Evolutionary conservation across 2,329 filamentous ascomycete species (phyloP), one percentile per base, ranked within the genome.

Genomic region (Chrysoporthe austroafricana): DNA sequence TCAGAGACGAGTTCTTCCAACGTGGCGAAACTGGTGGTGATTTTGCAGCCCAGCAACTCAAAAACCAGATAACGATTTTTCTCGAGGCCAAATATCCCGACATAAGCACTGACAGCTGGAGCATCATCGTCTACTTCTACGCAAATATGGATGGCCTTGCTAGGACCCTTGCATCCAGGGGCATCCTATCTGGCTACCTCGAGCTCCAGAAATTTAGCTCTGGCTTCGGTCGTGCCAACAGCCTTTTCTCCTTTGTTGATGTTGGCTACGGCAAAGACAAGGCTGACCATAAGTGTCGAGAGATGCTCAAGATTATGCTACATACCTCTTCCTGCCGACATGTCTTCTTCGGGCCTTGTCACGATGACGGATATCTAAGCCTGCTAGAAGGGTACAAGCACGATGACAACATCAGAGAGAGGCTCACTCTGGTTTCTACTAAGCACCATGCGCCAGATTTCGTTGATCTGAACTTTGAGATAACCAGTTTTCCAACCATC

Each of bases 251-350:
- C 60, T 77, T 79, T 66, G 71, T 76, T 59, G 77, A 79, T 64
- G 76, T 79, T 21, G 77, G 77, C 50, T 71, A 71, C 21, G 77
- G 76, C 48, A 78, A 79, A 63, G 77, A 78, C 61, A 74, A 75
- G 63, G 75, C 77, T 32, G 77, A 79, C 44, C 73, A 77, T 66
- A 79, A 77, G 66, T 75, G 77, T 46, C 74, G 76, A 11, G 76
- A 77, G 72, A 73, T 76, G 48, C 72, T 79, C 58, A 73, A 78
- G 43, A 52, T 77, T 36, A 78, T 79, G 77, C 72, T 74, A 21
- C 73, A 72, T 56, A 71, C 75, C 42, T 70, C 72, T 11, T 74
- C 77, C 54, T 79, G 77, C 73, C 73, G 73, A 13, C 74, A 74
- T 54, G 71, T 79, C 26, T 72, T 78, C 64, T 74, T 79, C 36